Conservation (phyloP, 108 stramenopile species). For the Skeletonema potamos region DNA sequence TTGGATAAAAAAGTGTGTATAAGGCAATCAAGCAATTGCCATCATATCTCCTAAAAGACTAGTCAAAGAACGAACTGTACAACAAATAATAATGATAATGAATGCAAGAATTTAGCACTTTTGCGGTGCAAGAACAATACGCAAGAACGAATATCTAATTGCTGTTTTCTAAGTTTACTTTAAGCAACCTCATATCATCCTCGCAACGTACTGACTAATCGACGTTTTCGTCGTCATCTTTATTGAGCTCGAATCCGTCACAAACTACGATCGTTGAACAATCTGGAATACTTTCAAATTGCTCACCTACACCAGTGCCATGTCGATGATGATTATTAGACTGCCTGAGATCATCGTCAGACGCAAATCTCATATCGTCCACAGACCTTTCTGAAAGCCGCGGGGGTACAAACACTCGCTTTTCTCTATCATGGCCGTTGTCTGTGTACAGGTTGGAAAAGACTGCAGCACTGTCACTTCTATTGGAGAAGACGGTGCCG, state of each 20-base stretch:
- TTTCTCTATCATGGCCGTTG: not conserved
- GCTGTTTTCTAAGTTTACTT: not conserved
- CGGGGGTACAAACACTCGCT: conserved; percentile 24
- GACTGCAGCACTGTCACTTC: not conserved
- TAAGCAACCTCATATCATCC: not conserved
- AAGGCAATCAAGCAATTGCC: not conserved
- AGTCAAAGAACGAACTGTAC: not conserved
- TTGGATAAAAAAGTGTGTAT: not conserved
- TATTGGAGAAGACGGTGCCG: not conserved
- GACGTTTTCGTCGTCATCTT: not conserved
- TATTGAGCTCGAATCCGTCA: not conserved
- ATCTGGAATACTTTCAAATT: not conserved
- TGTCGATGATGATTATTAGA: not conserved
- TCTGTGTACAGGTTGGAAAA: not conserved
- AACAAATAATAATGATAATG: not conserved
- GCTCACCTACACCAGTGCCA: too few species aligned
- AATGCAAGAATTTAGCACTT: not conserved
- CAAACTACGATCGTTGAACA: not conserved
- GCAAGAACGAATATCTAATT: not conserved
- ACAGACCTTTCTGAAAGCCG: conserved; percentile 2
- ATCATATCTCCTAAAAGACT: not conserved
- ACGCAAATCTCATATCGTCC: not conserved
- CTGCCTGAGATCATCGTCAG: not conserved
- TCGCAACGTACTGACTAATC: not conserved
- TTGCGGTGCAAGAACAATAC: not conserved